phyloP scores from a whole-genome alignment of 1,284 basidiomycete genomes.

The Puccinia novopanici region DNA sequence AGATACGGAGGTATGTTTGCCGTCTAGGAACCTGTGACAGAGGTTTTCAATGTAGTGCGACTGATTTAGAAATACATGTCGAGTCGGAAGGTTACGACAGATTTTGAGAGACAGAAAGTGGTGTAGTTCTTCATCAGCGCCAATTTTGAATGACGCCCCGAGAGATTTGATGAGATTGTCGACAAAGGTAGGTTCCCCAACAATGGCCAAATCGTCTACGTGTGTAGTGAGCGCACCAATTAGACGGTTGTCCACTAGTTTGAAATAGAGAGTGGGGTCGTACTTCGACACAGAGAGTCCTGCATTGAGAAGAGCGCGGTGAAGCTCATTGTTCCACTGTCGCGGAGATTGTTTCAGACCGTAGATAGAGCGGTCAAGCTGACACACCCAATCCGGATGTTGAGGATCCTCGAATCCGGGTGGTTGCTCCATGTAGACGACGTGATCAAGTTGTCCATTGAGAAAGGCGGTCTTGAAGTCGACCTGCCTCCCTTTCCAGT shows the following conservation, averaged over 20 bases:
- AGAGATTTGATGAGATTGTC: not conserved
- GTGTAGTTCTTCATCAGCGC: no score
- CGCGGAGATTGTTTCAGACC: conserved; percentile 9
- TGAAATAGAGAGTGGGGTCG: conserved; percentile 12
- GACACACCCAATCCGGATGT: conserved; percentile 13
- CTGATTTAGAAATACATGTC: not conserved
- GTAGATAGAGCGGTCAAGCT: not conserved
- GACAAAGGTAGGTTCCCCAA: not conserved
- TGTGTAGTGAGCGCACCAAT: conserved; percentile 12
- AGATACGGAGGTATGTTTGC: no score
- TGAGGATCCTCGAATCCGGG: no score
- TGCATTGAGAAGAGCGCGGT: not conserved
- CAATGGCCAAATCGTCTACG: conserved; percentile 3
- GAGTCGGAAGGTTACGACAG: not conserved
- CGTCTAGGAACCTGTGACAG: not conserved
- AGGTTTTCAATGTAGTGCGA: not conserved
- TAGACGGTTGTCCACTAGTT: not conserved
- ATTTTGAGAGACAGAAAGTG: no score
- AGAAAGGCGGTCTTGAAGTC: no score
- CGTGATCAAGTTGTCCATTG: no score
- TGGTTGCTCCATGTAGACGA: no score
- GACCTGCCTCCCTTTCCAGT: no score
- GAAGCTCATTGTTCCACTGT: conserved; percentile 8
- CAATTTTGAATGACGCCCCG: no score
- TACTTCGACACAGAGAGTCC: not conserved